phyloP scores from a whole-genome alignment of 163 green algal genomes.

The Trebouxia gelatinosa region DNA sequence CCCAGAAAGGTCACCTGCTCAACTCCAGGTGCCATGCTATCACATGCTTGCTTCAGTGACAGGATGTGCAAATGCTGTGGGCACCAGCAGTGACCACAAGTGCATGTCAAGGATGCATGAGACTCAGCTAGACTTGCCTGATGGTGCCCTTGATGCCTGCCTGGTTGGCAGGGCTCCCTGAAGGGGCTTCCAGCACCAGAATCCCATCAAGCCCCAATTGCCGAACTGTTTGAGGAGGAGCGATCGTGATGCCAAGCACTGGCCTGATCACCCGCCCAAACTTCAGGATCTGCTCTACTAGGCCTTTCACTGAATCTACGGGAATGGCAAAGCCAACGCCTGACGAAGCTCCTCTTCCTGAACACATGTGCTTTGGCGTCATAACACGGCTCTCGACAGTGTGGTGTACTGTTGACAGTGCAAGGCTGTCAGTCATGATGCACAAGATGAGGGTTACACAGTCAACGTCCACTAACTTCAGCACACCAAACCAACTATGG shows the following conservation, averaged over 20 bases:
- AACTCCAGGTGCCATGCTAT: background rate
- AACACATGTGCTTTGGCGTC: too few species aligned
- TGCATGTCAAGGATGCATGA: background rate
- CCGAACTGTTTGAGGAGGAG: slow-evolving; percentile 40
- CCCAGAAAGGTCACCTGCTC: background rate
- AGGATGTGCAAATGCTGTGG: too few species aligned
- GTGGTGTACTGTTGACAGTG: too few species aligned
- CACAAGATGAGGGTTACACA: slow-evolving; percentile 23
- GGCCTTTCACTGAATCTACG: slow-evolving; percentile 67
- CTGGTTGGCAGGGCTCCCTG: slow-evolving; percentile 51
- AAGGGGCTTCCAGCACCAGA: slow-evolving; percentile 61
- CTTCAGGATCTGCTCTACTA: slow-evolving; percentile 63
- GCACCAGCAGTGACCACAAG: too few species aligned
- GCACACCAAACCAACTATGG: too few species aligned
- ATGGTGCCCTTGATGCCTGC: slow-evolving; percentile 48
- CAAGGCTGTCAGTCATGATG: background rate
- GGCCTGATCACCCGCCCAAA: slow-evolving; percentile 55
- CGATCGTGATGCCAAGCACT: slow-evolving; percentile 36
- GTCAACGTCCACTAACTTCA: too few species aligned
- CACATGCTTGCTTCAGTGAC: slow-evolving; percentile 3
- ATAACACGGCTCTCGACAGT: too few species aligned
- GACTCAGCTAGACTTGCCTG: slow-evolving; percentile 4
- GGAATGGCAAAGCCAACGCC: slow-evolving; percentile 89
- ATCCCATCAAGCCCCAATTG: slow-evolving; percentile 66
- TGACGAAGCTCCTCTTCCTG: slow-evolving; percentile 56